These are phyloP conservation scores for Tagetes erecta DNA, from an alignment of 129 eudicot genomes.

Conservation along the genomic window DNA sequence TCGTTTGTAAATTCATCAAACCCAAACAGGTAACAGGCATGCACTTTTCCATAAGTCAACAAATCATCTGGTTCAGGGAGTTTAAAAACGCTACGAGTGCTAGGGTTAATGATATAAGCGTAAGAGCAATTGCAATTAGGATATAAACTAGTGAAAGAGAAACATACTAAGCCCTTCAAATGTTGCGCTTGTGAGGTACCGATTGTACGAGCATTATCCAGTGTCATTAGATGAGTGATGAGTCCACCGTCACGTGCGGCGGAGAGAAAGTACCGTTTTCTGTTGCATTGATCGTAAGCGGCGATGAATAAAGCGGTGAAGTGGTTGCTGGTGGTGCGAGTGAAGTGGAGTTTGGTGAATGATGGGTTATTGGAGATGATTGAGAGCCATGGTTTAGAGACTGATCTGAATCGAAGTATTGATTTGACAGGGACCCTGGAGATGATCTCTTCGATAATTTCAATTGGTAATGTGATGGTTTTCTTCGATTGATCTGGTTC, in stretches of 20 bases:
- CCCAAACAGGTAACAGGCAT: conserved; percentile 15
- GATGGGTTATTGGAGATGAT: too few relatives aligned
- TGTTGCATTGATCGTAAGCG: not conserved
- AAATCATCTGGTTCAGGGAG: not conserved
- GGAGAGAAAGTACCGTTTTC: not conserved
- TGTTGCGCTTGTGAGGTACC: conserved; percentile 6
- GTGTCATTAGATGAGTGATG: conserved; percentile 18
- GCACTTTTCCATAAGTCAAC: not conserved
- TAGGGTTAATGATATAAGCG: conserved; percentile 23
- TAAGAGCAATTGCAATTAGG: conserved; percentile 12
- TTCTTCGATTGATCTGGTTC: not conserved
- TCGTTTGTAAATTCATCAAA: not conserved
- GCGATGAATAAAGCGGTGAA: not conserved
- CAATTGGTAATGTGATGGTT: not conserved
- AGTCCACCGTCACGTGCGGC: not conserved
- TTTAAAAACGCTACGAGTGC: not conserved
- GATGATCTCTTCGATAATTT: conserved; percentile 3
- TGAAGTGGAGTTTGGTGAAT: not conserved
- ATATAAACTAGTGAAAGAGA: conserved; percentile 1
- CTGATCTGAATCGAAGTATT: not conserved
- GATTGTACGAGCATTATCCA: not conserved
- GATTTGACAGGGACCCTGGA: not conserved
- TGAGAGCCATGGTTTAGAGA: too few relatives aligned
- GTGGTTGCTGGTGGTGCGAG: not conserved
- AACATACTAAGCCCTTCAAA: conserved; percentile 12